Evolutionary conservation across 2,329 filamentous ascomycete genomes (phyloP).

Genomic region (Nemania sp.): DNA sequence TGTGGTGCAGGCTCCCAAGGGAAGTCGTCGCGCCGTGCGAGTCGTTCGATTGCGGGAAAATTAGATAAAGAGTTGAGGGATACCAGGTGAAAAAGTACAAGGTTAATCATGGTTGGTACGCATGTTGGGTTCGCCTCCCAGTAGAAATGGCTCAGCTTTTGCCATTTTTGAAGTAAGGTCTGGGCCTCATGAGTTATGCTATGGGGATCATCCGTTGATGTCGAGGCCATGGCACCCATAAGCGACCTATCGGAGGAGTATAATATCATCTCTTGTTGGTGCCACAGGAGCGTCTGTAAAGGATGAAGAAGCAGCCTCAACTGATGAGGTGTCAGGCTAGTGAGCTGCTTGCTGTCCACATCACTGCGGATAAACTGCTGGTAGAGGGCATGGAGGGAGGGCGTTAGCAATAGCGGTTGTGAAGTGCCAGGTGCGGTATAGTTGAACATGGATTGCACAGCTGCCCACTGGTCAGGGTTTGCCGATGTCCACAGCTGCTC

Average conservation of each 20-base stretch:
- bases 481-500: slow-evolving; percentile 67
- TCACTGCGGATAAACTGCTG: slow-evolving; percentile 70
- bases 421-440: slow-evolving; percentile 52
- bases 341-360: slow-evolving; percentile 52
- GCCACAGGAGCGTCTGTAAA: slow-evolving; percentile 66
- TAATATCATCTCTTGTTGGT: slow-evolving; percentile 66
- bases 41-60: slow-evolving; percentile 68
- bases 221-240: slow-evolving; percentile 46
- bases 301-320: slow-evolving; percentile 71
- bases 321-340: slow-evolving; percentile 55
- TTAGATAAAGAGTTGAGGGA: slow-evolving; percentile 70
- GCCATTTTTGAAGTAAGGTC: slow-evolving; percentile 67
- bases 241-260: slow-evolving; percentile 64
- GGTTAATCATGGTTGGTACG: slow-evolving; percentile 64
- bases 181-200: slow-evolving; percentile 68
- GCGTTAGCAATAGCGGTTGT: slow-evolving; percentile 56
- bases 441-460: slow-evolving; percentile 62
- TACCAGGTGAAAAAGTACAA: slow-evolving; percentile 73
- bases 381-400: slow-evolving; percentile 68
- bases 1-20: slow-evolving; percentile 56
- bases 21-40: slow-evolving; percentile 62
- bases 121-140: slow-evolving; percentile 61
- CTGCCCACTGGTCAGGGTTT: slow-evolving; percentile 62
- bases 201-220: slow-evolving; percentile 61
- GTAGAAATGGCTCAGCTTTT: slow-evolving; percentile 63